Conservation (phyloP, 2,329 filamentous ascomycete genomes). For the Fusarium sublunatum region DNA sequence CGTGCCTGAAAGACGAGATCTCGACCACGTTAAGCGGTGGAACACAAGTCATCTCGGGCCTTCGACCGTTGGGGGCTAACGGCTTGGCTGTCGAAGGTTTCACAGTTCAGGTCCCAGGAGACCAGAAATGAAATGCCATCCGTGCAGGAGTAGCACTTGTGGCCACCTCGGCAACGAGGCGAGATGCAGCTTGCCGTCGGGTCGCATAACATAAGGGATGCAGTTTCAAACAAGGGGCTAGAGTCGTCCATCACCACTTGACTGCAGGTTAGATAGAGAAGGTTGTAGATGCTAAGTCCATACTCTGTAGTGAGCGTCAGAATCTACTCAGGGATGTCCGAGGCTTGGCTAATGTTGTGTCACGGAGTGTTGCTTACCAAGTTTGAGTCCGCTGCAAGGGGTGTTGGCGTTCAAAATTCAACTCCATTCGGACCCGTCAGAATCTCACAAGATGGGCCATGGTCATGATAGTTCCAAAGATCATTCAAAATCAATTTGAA, state of each 20-base stretch:
- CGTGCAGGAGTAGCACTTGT: constrained; percentile 28
- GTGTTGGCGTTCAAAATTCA: not conserved
- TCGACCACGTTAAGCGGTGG: constrained; percentile 14
- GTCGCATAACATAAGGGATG: constrained; percentile 6
- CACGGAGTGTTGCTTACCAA: not conserved
- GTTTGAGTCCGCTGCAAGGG: not conserved
- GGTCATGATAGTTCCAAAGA: not conserved
- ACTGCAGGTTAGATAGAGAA: not conserved
- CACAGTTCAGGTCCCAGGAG: constrained; percentile 9
- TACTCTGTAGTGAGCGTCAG: not conserved
- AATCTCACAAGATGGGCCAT: not conserved
- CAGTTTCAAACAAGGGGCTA: not conserved
- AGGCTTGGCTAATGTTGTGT: not conserved
- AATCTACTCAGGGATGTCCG: not conserved
- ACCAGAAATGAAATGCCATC: constrained; percentile 10
- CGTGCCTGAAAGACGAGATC: constrained; percentile 18
- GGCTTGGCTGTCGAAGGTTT: constrained; percentile 15
- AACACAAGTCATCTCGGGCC: constrained; percentile 14
- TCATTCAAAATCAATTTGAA: not conserved
- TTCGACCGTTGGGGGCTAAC: constrained; percentile 27
- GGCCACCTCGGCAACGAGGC: constrained; percentile 36
- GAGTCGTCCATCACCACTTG: not conserved
- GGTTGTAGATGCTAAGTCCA: too few species aligned
- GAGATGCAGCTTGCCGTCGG: constrained; percentile 34
- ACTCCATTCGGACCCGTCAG: not conserved